Conservation (phyloP, 257 asterid genomes). For the Solanum virginianum region DNA sequence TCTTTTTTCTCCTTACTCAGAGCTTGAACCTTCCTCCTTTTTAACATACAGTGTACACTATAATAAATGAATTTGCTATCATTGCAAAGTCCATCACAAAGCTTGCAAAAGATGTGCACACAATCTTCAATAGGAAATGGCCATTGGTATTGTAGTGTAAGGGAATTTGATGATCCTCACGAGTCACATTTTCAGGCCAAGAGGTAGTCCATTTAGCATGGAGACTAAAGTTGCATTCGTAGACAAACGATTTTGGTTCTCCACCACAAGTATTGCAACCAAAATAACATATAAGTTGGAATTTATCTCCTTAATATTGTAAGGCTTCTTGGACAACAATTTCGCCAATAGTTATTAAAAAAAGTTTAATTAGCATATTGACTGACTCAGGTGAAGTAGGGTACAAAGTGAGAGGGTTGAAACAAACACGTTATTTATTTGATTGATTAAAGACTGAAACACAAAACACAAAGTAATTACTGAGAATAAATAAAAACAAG, state of each 20-base stretch:
- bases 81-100: background rate
- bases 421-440: background rate
- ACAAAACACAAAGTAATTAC: background rate
- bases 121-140: background rate
- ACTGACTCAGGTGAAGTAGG: constrained; percentile 3
- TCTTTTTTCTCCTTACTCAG: background rate
- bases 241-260: constrained; percentile 2
- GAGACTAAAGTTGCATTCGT: constrained; percentile 8
- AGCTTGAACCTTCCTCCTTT: background rate
- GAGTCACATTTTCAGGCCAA: background rate
- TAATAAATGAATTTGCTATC: background rate
- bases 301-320: background rate
- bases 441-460: background rate
- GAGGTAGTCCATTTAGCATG: constrained; percentile 3
- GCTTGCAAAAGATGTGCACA: background rate
- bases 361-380: background rate
- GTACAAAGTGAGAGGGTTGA: constrained; percentile 2
- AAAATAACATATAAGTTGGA: background rate
- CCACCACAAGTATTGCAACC: background rate
- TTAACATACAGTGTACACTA: background rate
- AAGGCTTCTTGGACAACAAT: background rate
- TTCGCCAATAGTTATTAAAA: background rate
- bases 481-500: background rate
- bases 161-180: background rate
- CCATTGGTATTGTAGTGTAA: background rate